Base-by-base conservation (phyloP, 139 green algal species). In the Coccomyxa sp. region DNA sequence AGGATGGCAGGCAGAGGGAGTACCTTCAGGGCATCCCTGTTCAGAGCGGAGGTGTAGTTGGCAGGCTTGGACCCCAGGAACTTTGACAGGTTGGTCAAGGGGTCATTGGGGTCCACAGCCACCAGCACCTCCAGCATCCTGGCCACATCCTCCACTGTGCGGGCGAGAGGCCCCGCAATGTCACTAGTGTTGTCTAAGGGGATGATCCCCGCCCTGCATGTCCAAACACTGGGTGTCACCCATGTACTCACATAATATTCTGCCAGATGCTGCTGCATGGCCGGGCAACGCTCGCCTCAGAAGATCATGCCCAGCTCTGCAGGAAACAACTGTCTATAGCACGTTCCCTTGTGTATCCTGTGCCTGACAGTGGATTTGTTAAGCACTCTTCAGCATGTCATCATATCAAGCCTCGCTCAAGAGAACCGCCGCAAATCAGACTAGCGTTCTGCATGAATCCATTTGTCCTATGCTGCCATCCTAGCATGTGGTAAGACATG, bases 151-250 rank as follows among this genome's bases (percentile, higher is more conserved):
- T 76, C 71, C 71, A 76, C 71, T 7, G 18, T 76, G 3, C 71
- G 33, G 18, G 38, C 39, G 38, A 76, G 33, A 8, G 71, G 71
- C 8, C 71, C 71, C 14, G 16, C 39, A 22, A 76, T 37, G 39
- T 76, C 71, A 35, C 71, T 76, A 7, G 71, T 76, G 71, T 37
- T 68, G 71, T 76, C 71, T 38, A 76, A 38, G 10, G 71, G 71
- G 18, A 76, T 16, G 16, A 76, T 34, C 71, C 71, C 71, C 37
- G 22, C 29, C 71, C 71, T 76, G 71, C 71, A 44, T 22, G 50
- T 22, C 50, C 22, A 2, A 64, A 64, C n/a, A n/a, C n/a, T n/a
- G n/a, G n/a, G n/a, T n/a, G n/a, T n/a, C n/a, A n/a, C n/a, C n/a
- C n/a, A n/a, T n/a, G n/a, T n/a, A n/a, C n/a, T n/a, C n/a, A n/a